phyloP scores from a whole-genome alignment of 345 rosid genomes.

The Eucalyptus melliodora region DNA sequence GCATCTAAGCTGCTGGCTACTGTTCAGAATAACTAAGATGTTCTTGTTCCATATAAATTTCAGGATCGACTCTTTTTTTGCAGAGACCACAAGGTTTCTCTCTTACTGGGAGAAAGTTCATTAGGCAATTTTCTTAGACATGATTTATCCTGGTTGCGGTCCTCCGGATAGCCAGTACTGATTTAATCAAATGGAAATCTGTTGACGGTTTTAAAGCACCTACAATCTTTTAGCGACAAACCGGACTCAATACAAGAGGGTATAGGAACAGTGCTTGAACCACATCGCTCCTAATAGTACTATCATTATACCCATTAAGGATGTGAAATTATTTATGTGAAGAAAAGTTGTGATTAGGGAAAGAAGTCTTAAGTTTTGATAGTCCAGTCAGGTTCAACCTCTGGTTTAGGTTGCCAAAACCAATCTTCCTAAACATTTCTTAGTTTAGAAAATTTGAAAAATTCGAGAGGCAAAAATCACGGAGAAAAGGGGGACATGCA shows the following conservation, averaged over 20 bases:
- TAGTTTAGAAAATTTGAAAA: background rate
- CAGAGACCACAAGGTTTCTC: background rate
- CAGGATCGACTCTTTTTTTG: background rate
- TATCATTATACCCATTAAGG: background rate
- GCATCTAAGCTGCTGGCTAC: constrained; percentile 34
- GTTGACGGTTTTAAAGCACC: background rate
- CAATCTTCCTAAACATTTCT: background rate
- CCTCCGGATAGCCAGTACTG: background rate
- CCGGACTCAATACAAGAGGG: background rate
- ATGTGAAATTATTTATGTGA: background rate
- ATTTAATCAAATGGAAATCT: background rate
- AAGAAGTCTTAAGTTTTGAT: background rate
- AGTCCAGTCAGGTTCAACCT: background rate
- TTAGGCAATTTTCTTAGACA: background rate
- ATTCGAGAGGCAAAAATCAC: background rate
- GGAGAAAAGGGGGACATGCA: background rate
- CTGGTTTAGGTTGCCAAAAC: background rate
- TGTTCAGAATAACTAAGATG: background rate
- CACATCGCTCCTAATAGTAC: background rate
- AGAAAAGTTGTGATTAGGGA: background rate
- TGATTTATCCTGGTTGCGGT: background rate
- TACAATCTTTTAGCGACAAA: background rate
- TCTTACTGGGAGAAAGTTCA: background rate
- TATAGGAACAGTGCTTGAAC: background rate
- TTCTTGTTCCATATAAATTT: background rate